phyloP scores from a whole-genome alignment of 2,329 filamentous ascomycete species.

The Trichoderma cornu-damae region DNA sequence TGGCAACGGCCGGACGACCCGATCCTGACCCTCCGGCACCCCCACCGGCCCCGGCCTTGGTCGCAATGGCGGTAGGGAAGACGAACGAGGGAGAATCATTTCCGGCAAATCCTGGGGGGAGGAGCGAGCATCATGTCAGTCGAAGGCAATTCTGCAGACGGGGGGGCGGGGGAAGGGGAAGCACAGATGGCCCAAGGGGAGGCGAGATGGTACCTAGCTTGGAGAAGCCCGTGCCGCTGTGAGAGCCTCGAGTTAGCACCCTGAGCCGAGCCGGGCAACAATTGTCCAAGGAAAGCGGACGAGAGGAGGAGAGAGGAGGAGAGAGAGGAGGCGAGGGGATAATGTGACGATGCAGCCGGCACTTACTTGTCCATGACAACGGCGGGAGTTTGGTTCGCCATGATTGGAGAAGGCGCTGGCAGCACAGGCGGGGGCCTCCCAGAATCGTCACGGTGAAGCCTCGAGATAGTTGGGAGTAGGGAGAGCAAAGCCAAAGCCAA shows the following conservation, averaged over 20 bases:
- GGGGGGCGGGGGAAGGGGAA: too few species aligned
- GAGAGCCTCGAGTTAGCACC: constrained; percentile 31
- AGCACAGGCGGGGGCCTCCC: constrained; percentile 21
- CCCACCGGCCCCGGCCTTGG: constrained; percentile 68
- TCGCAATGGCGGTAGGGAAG: constrained; percentile 97
- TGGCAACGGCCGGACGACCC: constrained; percentile 82
- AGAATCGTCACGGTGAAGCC: constrained; percentile 16
- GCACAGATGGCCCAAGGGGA: constrained; percentile 17
- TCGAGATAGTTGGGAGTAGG: constrained; percentile 16
- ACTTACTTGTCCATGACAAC: constrained; percentile 99
- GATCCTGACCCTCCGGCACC: constrained; percentile 70
- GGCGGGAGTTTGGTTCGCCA: constrained; percentile 98
- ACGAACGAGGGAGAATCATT: constrained; percentile 99
- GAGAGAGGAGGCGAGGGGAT: constrained; percentile 26
- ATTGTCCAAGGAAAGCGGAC: neutral
- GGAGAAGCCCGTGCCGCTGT: constrained; percentile 96
- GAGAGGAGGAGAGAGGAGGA: constrained; percentile 23
- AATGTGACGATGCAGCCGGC: constrained; percentile 20
- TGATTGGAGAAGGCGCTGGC: constrained; percentile 39
- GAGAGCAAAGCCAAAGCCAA: constrained; percentile 18
- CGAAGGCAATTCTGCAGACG: constrained; percentile 25
- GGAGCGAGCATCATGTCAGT: constrained; percentile 18
- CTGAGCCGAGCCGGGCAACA: constrained; percentile 20
- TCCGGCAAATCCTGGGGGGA: constrained; percentile 80
- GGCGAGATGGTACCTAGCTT: constrained; percentile 72